These are phyloP conservation scores for Cytidiella melzeri DNA, from an alignment of 768 basidiomycete genomes.

Conservation along the genomic window DNA sequence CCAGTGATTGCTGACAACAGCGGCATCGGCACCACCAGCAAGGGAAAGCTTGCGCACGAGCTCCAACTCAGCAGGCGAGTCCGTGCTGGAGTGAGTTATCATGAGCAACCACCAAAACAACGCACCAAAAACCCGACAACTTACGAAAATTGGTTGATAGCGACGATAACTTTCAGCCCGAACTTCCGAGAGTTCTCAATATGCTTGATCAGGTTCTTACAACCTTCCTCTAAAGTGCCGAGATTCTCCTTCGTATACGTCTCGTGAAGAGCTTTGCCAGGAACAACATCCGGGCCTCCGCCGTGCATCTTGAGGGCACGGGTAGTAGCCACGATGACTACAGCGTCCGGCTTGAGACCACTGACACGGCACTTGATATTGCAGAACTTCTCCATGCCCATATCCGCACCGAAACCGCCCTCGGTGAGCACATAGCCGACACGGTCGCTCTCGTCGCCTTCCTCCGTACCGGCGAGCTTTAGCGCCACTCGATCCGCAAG, in stretches of 20 bases:
- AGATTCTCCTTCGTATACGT: constrained; percentile 94
- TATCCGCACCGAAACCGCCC: constrained; percentile 98
- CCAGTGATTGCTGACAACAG: constrained; percentile 97
- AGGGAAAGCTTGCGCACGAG: constrained; percentile 78
- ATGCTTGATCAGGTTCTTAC: constrained; percentile 88
- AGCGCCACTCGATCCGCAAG: constrained; percentile 95
- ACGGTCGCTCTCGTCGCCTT: constrained; percentile 75
- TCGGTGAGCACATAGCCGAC: constrained; percentile 96
- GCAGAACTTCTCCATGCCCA: constrained; percentile 99
- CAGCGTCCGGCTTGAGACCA: constrained; percentile 89
- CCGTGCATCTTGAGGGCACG: constrained; percentile 99
- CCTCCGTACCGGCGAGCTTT: constrained; percentile 93
- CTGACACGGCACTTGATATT: constrained; percentile 98
- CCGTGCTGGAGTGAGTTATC: constrained; percentile 47
- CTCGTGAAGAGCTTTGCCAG: constrained; percentile 88
- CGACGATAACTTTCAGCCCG: constrained; percentile 93
- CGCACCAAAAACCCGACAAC: no score
- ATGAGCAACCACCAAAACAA: no score
- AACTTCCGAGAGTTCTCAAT: constrained; percentile 95
- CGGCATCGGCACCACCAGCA: constrained; percentile 86
- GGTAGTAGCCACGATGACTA: constrained; percentile 94
- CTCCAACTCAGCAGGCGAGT: constrained; percentile 84
- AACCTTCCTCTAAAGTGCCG: constrained; percentile 82
- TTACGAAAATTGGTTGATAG: constrained; percentile 91
- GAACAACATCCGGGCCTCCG: constrained; percentile 93